phyloP scores from a whole-genome alignment of 768 basidiomycete species.

The Coprinopsis sp. region DNA sequence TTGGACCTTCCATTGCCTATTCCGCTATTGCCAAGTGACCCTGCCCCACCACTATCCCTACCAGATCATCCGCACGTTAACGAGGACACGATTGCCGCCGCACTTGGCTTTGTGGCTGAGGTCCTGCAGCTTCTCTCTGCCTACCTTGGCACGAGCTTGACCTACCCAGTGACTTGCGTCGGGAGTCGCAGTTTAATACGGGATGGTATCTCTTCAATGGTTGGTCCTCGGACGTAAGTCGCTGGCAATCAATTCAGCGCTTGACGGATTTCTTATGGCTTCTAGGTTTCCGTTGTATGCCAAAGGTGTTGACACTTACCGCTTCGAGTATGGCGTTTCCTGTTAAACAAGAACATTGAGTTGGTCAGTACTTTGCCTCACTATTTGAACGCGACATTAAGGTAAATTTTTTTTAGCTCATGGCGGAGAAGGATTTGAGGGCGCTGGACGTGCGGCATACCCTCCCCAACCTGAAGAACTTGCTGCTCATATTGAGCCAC shows the following conservation, averaged over 20 bases:
- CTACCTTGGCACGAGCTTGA: conserved; percentile 69
- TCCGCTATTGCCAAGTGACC: conserved; percentile 65
- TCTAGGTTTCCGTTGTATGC: conserved; percentile 91
- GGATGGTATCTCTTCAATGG: conserved; percentile 92
- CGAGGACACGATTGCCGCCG: conserved; percentile 84
- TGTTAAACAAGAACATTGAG: conserved; percentile 97
- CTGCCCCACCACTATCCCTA: conserved; percentile 76
- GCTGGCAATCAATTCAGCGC: neutral
- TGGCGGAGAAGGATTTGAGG: conserved; percentile 84
- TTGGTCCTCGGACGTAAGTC: conserved; percentile 87
- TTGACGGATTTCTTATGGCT: conserved; percentile 4
- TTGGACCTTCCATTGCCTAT: conserved; percentile 88
- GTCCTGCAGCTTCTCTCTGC: conserved; percentile 77
- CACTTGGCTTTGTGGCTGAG: conserved; percentile 87
- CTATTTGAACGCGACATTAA: conserved; percentile 3
- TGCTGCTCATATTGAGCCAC: conserved; percentile 79
- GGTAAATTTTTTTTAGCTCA: conserved; percentile 52
- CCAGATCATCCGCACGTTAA: conserved; percentile 65
- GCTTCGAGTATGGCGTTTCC: conserved; percentile 98
- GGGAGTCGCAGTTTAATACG: conserved; percentile 89
- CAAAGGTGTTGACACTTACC: conserved; percentile 91
- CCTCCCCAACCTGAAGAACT: conserved; percentile 92
- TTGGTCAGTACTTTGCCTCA: conserved; percentile 47
- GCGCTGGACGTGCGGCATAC: conserved; percentile 94
- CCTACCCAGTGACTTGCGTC: conserved; percentile 87